Conservation (phyloP, 768 basidiomycete genomes). For the Boletus speciosus region DNA sequence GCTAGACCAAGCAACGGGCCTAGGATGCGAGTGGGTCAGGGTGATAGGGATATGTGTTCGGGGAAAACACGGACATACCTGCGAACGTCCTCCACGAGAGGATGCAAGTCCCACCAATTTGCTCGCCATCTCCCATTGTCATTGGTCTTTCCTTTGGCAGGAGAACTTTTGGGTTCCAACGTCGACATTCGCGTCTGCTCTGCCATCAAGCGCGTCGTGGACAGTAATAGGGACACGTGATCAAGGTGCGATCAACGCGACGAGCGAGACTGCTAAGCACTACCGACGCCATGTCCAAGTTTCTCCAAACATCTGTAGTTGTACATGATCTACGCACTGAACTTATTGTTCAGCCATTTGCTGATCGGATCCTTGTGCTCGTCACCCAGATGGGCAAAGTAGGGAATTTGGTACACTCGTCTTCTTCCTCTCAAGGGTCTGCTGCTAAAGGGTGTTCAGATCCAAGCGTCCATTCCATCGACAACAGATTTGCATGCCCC, state of each 20-base stretch:
- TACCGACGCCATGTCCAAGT: slow-evolving; percentile 19
- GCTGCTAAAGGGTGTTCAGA: slow-evolving; percentile 41
- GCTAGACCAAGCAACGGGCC: slow-evolving; percentile 69
- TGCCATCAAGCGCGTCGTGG: background rate
- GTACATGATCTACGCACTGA: slow-evolving; percentile 65
- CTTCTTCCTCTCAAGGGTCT: background rate
- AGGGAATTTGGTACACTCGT: slow-evolving; percentile 65
- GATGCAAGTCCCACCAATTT: slow-evolving; percentile 73
- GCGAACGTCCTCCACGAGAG: slow-evolving; percentile 53
- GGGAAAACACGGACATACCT: slow-evolving; percentile 37
- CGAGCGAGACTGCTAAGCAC: too few species aligned
- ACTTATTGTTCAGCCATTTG: slow-evolving; percentile 72
- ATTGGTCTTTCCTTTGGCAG: slow-evolving; percentile 53
- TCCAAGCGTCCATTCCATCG: slow-evolving; percentile 74
- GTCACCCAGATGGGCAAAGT: slow-evolving; percentile 91
- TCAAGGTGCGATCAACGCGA: too few species aligned
- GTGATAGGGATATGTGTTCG: background rate
- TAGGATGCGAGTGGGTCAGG: slow-evolving; percentile 25
- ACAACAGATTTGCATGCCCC: slow-evolving; percentile 49
- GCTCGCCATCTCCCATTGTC: slow-evolving; percentile 54
- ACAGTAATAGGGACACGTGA: slow-evolving; percentile 1
- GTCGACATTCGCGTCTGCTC: slow-evolving; percentile 20
- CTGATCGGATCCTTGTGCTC: slow-evolving; percentile 80
- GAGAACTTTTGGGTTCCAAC: slow-evolving; percentile 28
- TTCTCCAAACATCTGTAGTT: slow-evolving; percentile 44